Conservation (phyloP, 305 asterid genomes). For the Fraxinus platypoda region DNA sequence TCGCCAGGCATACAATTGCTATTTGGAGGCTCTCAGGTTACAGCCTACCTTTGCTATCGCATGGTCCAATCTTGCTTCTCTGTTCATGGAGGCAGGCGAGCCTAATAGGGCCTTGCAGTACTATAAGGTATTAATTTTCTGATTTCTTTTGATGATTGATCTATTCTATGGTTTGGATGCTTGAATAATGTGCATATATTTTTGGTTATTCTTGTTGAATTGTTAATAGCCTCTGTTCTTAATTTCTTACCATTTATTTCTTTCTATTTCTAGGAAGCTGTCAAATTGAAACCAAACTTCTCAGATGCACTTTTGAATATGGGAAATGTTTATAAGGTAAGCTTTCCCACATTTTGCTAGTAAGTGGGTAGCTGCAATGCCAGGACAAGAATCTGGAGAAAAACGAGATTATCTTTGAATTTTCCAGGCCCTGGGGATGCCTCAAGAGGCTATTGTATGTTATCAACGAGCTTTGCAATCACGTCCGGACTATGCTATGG, state of each 20-base stretch:
- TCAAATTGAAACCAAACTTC: conserved; percentile 91
- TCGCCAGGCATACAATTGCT: conserved; percentile 83
- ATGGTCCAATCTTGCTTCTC: conserved; percentile 99
- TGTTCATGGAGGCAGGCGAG: conserved; percentile 96
- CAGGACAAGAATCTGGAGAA: conserved; percentile 49
- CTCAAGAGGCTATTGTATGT: conserved; percentile 88
- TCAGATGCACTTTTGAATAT: conserved; percentile 88
- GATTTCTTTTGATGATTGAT: conserved; percentile 10
- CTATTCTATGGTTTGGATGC: neutral
- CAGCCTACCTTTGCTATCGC: conserved; percentile 97
- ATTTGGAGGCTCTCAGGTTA: conserved; percentile 82
- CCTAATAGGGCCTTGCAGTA: conserved; percentile 88
- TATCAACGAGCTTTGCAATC: conserved; percentile 91
- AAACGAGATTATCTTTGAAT: conserved; percentile 54
- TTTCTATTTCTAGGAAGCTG: conserved; percentile 73
- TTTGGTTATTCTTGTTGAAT: conserved; percentile 16
- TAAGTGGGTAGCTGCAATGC: conserved; percentile 49
- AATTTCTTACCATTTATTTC: conserved; percentile 21
- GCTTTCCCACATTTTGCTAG: conserved; percentile 44
- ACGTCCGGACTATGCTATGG: conserved; percentile 91
- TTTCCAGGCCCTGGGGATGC: conserved; percentile 93
- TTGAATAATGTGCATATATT: conserved; percentile 5
- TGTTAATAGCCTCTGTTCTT: conserved; percentile 19
- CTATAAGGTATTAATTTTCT: conserved; percentile 65
- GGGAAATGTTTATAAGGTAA: conserved; percentile 98